Conservation (phyloP, 345 rosid genomes). For the Heritiera fomes region DNA sequence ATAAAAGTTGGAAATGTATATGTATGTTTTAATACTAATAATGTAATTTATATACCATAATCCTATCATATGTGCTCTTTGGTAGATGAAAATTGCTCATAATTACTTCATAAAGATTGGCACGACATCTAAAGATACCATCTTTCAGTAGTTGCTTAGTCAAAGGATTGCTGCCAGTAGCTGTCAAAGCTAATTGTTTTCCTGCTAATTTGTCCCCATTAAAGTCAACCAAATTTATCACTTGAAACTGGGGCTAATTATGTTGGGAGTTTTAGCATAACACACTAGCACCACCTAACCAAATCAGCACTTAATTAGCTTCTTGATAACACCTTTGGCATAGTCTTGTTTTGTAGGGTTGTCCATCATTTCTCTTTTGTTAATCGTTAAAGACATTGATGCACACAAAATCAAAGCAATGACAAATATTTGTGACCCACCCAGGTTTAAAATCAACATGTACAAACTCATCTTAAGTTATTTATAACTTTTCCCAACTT, state of each 20-base stretch:
- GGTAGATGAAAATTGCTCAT: background rate
- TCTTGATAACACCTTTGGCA: background rate
- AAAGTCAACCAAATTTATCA: too few species aligned
- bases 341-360: background rate
- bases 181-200: too few species aligned
- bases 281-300: too few species aligned
- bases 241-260: background rate
- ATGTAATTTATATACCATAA: too few species aligned
- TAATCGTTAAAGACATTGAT: background rate
- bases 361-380: background rate
- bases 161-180: too few species aligned
- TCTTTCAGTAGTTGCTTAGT: background rate
- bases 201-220: too few species aligned
- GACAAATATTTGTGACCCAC: background rate
- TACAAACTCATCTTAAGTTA: too few species aligned
- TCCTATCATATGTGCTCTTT: background rate
- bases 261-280: background rate
- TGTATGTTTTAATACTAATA: too few species aligned
- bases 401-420: background rate
- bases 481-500: too few species aligned
- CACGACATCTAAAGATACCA: background rate
- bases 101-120: background rate
- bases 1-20: too few species aligned
- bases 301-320: background rate
- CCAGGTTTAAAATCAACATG: background rate